Evolutionary conservation across 371 early-diverging fungal genomes (phyloP), one percentile per base, ranked within the genome.

Genomic region (Circinella minor): DNA sequence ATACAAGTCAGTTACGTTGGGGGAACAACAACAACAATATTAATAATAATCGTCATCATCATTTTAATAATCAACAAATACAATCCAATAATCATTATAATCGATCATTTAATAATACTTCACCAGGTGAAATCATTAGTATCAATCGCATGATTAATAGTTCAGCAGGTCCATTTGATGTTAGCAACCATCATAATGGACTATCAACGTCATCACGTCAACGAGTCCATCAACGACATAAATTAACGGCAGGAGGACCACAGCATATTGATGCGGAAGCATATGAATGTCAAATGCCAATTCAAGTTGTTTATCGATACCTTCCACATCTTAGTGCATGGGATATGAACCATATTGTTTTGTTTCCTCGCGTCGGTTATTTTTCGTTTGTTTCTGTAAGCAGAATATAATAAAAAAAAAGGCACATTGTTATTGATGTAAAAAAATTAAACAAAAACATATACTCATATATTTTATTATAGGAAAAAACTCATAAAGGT

Each of bases 301-400:
- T 88, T 20, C 85, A 84, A 65, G 72, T 76, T 36, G 74, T 80
- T 6, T 77, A 74, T 59, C 76, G 79, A 11, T 88, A 82, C 61
- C 74, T 86, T 36, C 82, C 85, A 4, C 81, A 77, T 63, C 64
- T 88, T 4, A 75, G 87, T 34, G 84, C 77, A 14, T 88, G 89
- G 89, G 79, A 84, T 36, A 88, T 87, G 89, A 78, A 80, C 61
- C 76, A 83, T 10, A 71, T 88, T 17, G 74, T 85, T 10, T 69
- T 88, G 8, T 82, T 85, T 67, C 89, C 89, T 11, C 48, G 75
- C 1, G 76, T 78, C n/a, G 76, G 81, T 9, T 88, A 86, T 64
- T 87, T 88, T 72, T 85, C 85, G 15, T 84, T 78, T 65, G 83
- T 81, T 72, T 81, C 81, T 20, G 67, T 59, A 60, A 67, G 66